Conservation (phyloP, 1,139 yeast genomes). For the Protomyces pachydermus region DNA sequence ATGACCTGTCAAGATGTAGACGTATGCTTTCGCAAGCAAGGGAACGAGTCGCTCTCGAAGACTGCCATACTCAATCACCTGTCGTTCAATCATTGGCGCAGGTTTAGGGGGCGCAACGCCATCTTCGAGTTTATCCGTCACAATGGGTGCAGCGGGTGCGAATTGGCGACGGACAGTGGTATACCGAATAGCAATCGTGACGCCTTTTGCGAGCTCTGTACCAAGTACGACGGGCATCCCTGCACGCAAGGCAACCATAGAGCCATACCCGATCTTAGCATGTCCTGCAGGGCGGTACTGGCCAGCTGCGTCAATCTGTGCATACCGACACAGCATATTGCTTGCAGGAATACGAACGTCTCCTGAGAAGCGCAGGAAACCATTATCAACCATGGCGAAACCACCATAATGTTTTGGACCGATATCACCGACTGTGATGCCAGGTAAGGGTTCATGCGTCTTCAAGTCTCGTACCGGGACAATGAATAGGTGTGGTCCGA, state of each 20-base stretch:
- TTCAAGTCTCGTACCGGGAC: constrained; percentile 76
- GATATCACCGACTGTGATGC: constrained; percentile 81
- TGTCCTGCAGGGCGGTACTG: constrained; percentile 63
- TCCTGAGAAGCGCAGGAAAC: constrained; percentile 77
- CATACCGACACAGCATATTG: constrained; percentile 74
- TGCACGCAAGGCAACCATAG: constrained; percentile 82
- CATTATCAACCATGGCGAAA: constrained; percentile 67
- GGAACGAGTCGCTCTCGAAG: constrained; percentile 22
- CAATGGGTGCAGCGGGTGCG: constrained; percentile 37
- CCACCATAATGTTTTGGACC: constrained; percentile 57
- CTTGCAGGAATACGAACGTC: constrained; percentile 76
- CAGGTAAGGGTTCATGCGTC: constrained; percentile 60
- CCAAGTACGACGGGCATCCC: constrained; percentile 81
- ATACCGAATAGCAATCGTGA: constrained; percentile 80
- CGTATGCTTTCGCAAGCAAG: constrained; percentile 14
- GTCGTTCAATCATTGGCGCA: neutral
- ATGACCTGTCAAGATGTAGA: constrained; percentile 18
- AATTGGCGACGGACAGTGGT: constrained; percentile 89
- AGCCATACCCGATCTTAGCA: constrained; percentile 82
- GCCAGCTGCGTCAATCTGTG: constrained; percentile 67
- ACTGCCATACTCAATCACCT: constrained; percentile 16
- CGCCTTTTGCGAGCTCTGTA: constrained; percentile 70
- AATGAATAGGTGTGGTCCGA: constrained; percentile 74
- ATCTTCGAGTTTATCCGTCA: constrained; percentile 22
- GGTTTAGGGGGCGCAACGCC: neutral